Conservation (phyloP, 441 rosid genomes). For the Erodium texanum region DNA sequence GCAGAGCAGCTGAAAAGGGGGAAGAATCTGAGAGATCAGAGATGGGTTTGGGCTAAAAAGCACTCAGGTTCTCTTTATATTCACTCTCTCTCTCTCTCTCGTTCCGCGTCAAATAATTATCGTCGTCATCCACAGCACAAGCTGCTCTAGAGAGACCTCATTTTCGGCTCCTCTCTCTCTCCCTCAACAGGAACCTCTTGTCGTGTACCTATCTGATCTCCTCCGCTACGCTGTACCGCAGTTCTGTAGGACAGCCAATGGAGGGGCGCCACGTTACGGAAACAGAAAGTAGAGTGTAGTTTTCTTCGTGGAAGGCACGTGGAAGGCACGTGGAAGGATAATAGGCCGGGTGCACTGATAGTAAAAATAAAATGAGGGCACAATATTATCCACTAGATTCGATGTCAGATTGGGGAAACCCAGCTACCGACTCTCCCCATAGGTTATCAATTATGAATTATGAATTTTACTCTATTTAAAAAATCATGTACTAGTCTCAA, state of each 20-base stretch:
- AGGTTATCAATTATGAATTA: neutral
- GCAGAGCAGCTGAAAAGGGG: slow-evolving; percentile 5
- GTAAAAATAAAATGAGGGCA: neutral
- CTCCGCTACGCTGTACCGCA: neutral
- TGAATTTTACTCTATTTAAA: no score
- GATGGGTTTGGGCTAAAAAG: neutral
- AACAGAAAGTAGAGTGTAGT: no score
- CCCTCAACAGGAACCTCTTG: slow-evolving; percentile 2
- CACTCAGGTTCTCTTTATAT: neutral
- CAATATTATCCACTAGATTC: neutral
- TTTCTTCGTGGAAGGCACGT: no score
- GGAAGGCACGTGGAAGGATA: neutral
- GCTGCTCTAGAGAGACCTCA: slow-evolving; percentile 3
- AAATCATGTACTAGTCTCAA: no score
- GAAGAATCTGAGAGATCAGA: neutral
- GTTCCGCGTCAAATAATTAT: neutral
- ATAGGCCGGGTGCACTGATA: neutral
- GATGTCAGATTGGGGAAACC: neutral
- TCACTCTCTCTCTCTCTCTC: neutral
- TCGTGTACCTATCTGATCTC: neutral
- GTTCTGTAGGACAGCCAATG: slow-evolving; percentile 1
- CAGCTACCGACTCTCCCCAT: neutral
- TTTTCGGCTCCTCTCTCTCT: slow-evolving; percentile 3
- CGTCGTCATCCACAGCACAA: slow-evolving; percentile 6
- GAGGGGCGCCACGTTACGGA: neutral